A percentile compares a stretch with the other conserved stretches of the same genome.
Evolutionary conservation across 2,329 filamentous ascomycete genomes (phyloP).

Genomic region (Arthrobotrys pseudoclavata): DNA sequence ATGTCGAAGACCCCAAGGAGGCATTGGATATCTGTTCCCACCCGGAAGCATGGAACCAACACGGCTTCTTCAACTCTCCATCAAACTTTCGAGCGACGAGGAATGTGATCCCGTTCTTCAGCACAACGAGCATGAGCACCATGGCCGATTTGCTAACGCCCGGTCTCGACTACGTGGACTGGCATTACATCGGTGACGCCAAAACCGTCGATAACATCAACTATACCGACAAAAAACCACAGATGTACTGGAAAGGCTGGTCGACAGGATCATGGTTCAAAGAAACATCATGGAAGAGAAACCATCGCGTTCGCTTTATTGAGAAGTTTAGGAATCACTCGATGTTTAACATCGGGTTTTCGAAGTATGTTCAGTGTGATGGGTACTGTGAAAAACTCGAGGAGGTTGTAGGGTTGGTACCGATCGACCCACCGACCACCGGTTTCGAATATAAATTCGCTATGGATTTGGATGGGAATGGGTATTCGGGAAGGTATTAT

Average conservation of each 20-base stretch:
- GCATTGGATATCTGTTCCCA: conserved; percentile 68
- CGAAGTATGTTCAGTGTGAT: conserved; percentile 68
- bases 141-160: conserved; percentile 72
- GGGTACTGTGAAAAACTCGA: conserved; percentile 66
- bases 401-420: conserved; percentile 64
- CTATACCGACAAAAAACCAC: conserved; percentile 70
- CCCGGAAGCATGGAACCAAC: conserved; percentile 67
- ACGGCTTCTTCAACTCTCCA: conserved; percentile 69
- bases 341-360: conserved; percentile 69
- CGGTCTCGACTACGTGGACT: conserved; percentile 69
- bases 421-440: conserved; percentile 65
- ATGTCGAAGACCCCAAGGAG: conserved; percentile 50
- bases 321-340: conserved; percentile 65
- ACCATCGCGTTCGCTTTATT: conserved; percentile 70
- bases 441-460: conserved; percentile 67
- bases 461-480: conserved; percentile 73
- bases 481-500: conserved; percentile 71
- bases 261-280: conserved; percentile 68
- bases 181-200: conserved; percentile 68
- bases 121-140: conserved; percentile 68
- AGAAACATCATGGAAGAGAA: conserved; percentile 66
- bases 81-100: conserved; percentile 67
- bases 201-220: conserved; percentile 65
- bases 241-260: conserved; percentile 73
- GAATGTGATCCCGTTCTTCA: conserved; percentile 69